Percentiles rank a stretch among this genome's conserved stretches.
These are phyloP conservation scores for Solanum pinnatisectum DNA, from an alignment of 257 asterid species.

Conservation along the genomic window DNA sequence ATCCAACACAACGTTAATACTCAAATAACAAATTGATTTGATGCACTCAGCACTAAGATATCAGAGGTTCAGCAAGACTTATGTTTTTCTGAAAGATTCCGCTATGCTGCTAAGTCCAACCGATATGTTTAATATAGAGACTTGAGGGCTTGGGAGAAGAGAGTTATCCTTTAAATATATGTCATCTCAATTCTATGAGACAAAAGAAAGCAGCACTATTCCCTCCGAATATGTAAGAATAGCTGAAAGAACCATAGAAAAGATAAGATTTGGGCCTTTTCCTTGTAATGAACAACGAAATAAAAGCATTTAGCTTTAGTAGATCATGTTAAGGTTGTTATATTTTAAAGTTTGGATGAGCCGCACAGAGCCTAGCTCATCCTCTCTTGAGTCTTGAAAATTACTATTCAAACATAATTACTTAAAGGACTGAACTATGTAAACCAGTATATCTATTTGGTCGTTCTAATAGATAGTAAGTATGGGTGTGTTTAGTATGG, in stretches of 20 bases:
- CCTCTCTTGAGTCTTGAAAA: not conserved
- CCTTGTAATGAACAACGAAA: not conserved
- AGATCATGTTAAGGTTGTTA: not conserved
- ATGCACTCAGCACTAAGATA: not conserved
- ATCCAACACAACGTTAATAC: not conserved
- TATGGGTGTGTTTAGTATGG: too few relatives aligned
- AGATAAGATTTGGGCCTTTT: not conserved
- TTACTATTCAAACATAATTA: not conserved
- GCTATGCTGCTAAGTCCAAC: not conserved
- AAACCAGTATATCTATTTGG: not conserved
- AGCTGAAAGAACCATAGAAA: not conserved
- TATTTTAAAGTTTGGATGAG: not conserved
- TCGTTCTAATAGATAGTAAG: not conserved
- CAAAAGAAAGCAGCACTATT: not conserved
- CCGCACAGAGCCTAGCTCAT: not conserved
- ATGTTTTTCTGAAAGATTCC: not conserved
- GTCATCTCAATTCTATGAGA: not conserved
- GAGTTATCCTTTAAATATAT: not conserved
- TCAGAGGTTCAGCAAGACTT: not conserved
- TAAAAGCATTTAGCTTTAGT: not conserved
- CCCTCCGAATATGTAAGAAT: not conserved
- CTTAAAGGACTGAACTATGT: not conserved
- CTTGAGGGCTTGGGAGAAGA: not conserved
- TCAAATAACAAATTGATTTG: not conserved
- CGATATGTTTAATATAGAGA: not conserved